Conservation (phyloP, 441 rosid species). For the Euphorbia corollata region DNA sequence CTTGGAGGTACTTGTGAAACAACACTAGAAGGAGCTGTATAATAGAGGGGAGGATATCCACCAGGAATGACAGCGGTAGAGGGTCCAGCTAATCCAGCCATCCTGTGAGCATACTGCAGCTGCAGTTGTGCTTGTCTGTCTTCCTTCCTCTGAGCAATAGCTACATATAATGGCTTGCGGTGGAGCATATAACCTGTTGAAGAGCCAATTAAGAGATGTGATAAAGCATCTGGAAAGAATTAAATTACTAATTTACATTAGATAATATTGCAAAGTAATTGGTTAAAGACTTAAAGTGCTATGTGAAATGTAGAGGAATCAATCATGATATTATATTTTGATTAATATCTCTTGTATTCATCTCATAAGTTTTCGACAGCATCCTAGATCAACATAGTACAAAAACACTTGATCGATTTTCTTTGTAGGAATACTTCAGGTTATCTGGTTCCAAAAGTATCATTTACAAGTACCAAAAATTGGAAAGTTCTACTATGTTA, state of each 20-base stretch:
- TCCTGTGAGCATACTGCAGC: conserved; percentile 31
- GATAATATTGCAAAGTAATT: neutral
- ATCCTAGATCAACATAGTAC: neutral
- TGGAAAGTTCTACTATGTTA: neutral
- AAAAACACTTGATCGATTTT: neutral
- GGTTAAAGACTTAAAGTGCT: neutral
- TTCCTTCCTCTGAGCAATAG: conserved; percentile 67
- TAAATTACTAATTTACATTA: neutral
- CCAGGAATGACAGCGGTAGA: conserved; percentile 40
- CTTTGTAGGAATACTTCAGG: conserved; percentile 1
- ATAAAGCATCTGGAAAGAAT: conserved; percentile 1
- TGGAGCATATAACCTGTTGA: conserved; percentile 38
- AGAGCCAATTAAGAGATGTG: neutral
- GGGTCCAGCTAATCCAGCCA: conserved; percentile 22
- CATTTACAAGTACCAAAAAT: neutral
- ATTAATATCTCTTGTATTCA: neutral
- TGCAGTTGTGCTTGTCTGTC: conserved; percentile 35
- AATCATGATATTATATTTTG: neutral
- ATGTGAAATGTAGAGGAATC: neutral
- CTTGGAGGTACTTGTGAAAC: conserved; percentile 42
- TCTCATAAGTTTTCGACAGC: neutral
- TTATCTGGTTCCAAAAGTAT: neutral
- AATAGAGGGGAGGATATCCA: conserved; percentile 53
- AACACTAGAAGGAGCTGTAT: conserved; percentile 41
- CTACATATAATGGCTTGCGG: conserved; percentile 48